A percentile compares a stretch with the other conserved stretches of the same genome.
phyloP scores from a whole-genome alignment of 345 rosid species.

The Sisymbrium irio region DNA sequence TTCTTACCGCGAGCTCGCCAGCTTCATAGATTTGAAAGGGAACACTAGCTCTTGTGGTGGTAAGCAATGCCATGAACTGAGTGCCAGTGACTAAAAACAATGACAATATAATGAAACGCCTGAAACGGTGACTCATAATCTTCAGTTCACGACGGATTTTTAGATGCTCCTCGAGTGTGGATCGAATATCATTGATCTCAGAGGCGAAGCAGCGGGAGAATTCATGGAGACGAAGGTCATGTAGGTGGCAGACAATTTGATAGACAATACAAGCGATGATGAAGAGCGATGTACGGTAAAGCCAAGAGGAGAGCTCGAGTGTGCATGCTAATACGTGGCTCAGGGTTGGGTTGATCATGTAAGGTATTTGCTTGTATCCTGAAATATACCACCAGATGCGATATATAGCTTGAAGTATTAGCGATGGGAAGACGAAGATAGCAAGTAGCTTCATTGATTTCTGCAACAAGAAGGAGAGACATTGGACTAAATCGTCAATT shows the following conservation, averaged over 20 bases:
- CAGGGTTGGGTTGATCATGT: conserved; percentile 39
- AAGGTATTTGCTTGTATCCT: conserved; percentile 60
- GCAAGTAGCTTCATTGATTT: conserved; percentile 63
- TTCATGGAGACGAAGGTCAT: conserved; percentile 62
- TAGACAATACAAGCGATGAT: conserved; percentile 63
- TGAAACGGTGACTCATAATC: conserved; percentile 79
- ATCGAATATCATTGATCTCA: conserved; percentile 58
- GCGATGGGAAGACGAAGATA: conserved; percentile 61
- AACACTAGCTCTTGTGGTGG: conserved; percentile 51
- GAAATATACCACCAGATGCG: conserved; percentile 82
- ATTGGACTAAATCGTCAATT: neutral
- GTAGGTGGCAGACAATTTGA: conserved; percentile 65
- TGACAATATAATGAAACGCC: conserved; percentile 54
- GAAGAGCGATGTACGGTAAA: conserved; percentile 68
- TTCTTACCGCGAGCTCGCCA: conserved; percentile 65
- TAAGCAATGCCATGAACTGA: conserved; percentile 59
- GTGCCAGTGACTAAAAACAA: conserved; percentile 69
- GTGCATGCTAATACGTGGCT: conserved; percentile 55
- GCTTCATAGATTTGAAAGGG: conserved; percentile 61
- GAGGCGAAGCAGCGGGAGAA: conserved; percentile 59
- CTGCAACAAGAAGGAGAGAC: conserved; percentile 39
- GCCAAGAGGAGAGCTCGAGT: conserved; percentile 75
- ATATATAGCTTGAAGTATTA: conserved; percentile 54
- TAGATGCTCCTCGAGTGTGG: conserved; percentile 60
- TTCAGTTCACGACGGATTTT: conserved; percentile 59